These are phyloP conservation scores for Mycena vitilis DNA, from an alignment of 768 basidiomycete species.

Conservation along the genomic window DNA sequence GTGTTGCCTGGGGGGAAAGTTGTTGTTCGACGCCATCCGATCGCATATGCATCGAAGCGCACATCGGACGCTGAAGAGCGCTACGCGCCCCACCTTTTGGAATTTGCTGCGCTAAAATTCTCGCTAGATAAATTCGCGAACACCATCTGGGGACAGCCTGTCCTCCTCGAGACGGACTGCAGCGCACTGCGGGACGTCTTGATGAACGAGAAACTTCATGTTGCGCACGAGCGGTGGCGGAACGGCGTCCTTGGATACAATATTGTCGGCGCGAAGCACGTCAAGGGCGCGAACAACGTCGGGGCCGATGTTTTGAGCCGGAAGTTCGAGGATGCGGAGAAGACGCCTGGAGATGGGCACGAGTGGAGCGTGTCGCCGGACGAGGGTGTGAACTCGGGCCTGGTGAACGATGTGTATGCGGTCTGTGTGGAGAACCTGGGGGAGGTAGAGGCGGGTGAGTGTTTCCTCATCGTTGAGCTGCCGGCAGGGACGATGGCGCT, in stretches of 20 bases:
- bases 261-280: slow-evolving; percentile 38
- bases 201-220: slow-evolving; percentile 31
- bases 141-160: slow-evolving; percentile 41
- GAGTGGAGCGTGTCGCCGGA: slow-evolving; percentile 40
- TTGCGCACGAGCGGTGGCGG: slow-evolving; percentile 41
- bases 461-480: not conserved
- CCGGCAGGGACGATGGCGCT: slow-evolving; percentile 13
- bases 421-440: not conserved
- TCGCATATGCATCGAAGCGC: slow-evolving; percentile 48
- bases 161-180: slow-evolving; percentile 31
- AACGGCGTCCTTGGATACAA: slow-evolving; percentile 40
- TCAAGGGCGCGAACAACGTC: slow-evolving; percentile 35
- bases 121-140: slow-evolving; percentile 35
- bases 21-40: slow-evolving; percentile 39
- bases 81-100: slow-evolving; percentile 46
- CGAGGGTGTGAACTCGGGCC: slow-evolving; percentile 34
- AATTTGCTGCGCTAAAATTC: slow-evolving; percentile 42
- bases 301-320: slow-evolving; percentile 41
- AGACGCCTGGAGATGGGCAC: slow-evolving; percentile 15
- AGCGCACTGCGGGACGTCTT: slow-evolving; percentile 41
- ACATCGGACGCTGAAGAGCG: slow-evolving; percentile 45
- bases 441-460: not conserved
- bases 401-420: slow-evolving; percentile 30
- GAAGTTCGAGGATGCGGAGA: slow-evolving; percentile 9
- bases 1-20: slow-evolving; percentile 27